A percentile compares a stretch with the other conserved stretches of the same genome.
phyloP scores from a whole-genome alignment of 805 yeast species.

The Allodekkera sacchari region DNA sequence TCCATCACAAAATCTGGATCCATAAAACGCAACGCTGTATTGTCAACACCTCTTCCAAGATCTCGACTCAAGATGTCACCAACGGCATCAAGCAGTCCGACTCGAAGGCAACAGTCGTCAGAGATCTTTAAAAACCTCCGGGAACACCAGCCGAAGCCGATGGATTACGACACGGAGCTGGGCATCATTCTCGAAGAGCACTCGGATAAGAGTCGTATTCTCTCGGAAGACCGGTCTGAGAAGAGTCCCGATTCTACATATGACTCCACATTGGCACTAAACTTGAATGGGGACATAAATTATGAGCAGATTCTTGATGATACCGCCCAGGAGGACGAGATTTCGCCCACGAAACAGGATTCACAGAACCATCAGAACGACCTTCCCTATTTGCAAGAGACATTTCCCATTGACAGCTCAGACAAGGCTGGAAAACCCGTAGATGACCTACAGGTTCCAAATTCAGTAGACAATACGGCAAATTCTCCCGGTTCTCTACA shows the following conservation, averaged over 20 bases:
- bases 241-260: constrained; percentile 11
- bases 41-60: too few species aligned
- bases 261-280: constrained; percentile 17
- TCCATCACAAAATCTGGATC: constrained; percentile 3
- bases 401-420: too few species aligned
- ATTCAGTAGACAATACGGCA: constrained; percentile 1
- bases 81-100: not conserved
- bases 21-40: too few species aligned
- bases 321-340: not conserved
- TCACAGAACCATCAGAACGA: too few species aligned
- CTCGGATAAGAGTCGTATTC: too few species aligned
- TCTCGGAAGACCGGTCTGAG: constrained; percentile 8
- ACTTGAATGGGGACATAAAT: constrained; percentile 8
- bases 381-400: too few species aligned
- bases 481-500: not conserved
- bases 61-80: not conserved
- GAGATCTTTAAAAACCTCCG: constrained; percentile 17
- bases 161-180: constrained; percentile 19
- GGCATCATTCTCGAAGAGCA: constrained; percentile 17
- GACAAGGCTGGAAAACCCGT: not conserved
- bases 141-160: constrained; percentile 12
- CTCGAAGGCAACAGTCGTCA: constrained; percentile 8
- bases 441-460: constrained; percentile 4
- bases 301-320: constrained; percentile 1
- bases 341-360: not conserved